These are phyloP conservation scores for Plenodomus lindquistii DNA, from an alignment of 2,329 filamentous ascomycete species.

Conservation along the genomic window DNA sequence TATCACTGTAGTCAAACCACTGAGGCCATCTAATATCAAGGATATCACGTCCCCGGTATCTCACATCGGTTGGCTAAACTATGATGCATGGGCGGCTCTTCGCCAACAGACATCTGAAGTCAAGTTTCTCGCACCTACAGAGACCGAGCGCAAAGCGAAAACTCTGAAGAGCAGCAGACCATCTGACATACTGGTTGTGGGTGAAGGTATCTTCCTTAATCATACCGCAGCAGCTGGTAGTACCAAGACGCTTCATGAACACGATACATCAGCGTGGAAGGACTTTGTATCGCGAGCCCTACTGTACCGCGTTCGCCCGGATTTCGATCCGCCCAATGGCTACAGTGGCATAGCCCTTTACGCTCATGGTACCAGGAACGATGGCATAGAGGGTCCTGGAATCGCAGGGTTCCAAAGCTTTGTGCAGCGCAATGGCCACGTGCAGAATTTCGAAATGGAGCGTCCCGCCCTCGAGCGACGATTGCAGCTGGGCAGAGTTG, in stretches of 20 bases:
- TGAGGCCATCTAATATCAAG: background rate
- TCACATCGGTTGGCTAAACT: conserved; percentile 20
- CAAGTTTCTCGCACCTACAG: conserved; percentile 17
- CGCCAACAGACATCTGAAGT: conserved; percentile 13
- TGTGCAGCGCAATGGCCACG: conserved; percentile 17
- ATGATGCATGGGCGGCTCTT: conserved; percentile 12
- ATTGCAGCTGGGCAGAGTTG: conserved; percentile 19
- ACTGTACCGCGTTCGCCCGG: conserved; percentile 20
- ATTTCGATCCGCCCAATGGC: conserved; percentile 25
- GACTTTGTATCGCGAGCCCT: conserved; percentile 18
- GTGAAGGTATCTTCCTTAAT: conserved; percentile 24
- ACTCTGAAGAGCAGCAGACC: conserved; percentile 10
- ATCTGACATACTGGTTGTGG: conserved; percentile 20
- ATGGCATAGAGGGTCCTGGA: conserved; percentile 17
- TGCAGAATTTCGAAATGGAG: conserved; percentile 25
- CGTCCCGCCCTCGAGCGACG: conserved; percentile 14
- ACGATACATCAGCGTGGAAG: conserved; percentile 18
- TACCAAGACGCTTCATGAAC: conserved; percentile 1
- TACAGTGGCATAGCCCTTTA: conserved; percentile 27
- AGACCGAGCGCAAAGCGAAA: conserved; percentile 10
- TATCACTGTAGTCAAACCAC: conserved; percentile 17
- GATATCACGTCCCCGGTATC: conserved; percentile 12
- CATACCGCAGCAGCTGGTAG: conserved; percentile 1
- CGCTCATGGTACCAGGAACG: conserved; percentile 17
- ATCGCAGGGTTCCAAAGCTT: conserved; percentile 27